A percentile compares a stretch with the other conserved stretches of the same genome.
phyloP scores from a whole-genome alignment of 768 basidiomycete species.

The Mycena indigotica region DNA sequence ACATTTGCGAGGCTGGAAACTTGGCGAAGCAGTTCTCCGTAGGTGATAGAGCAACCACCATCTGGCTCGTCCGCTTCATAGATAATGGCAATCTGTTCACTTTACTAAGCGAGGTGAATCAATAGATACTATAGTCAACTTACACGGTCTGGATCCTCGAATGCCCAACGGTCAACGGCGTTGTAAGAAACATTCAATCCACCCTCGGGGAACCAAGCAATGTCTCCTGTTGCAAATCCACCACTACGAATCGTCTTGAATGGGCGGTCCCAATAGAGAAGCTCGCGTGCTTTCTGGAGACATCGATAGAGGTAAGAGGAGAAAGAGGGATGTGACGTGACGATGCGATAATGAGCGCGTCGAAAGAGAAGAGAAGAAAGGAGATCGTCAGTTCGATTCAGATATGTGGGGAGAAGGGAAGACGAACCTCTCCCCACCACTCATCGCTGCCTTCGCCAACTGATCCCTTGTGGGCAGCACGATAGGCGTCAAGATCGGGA shows the following conservation, averaged over 20 bases:
- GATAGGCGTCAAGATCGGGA: conserved; percentile 78
- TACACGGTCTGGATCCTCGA: conserved; percentile 82
- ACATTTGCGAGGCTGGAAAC: conserved; percentile 91
- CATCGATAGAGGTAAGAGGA: neutral
- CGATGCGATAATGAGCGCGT: too few species aligned
- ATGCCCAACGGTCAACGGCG: conserved; percentile 96
- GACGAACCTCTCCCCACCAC: conserved; percentile 84
- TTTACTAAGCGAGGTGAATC: neutral
- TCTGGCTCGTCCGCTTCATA: conserved; percentile 97
- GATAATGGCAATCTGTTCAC: conserved; percentile 82
- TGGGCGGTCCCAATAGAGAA: conserved; percentile 84
- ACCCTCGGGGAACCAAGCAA: conserved; percentile 97
- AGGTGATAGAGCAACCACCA: conserved; percentile 75
- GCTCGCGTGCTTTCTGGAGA: conserved; percentile 66
- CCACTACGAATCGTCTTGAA: conserved; percentile 88
- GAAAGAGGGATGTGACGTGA: neutral
- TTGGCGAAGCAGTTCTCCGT: conserved; percentile 84
- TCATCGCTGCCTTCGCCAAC: conserved; percentile 76
- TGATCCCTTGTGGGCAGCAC: conserved; percentile 63
- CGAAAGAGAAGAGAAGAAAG: neutral
- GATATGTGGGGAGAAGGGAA: neutral
- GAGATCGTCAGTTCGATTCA: neutral
- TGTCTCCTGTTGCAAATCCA: conserved; percentile 80
- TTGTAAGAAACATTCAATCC: conserved; percentile 93
- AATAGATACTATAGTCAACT: conserved; percentile 5